Evolutionary conservation across 1,284 basidiomycete species (phyloP).

Genomic region (Leucoagaricus sp.): DNA sequence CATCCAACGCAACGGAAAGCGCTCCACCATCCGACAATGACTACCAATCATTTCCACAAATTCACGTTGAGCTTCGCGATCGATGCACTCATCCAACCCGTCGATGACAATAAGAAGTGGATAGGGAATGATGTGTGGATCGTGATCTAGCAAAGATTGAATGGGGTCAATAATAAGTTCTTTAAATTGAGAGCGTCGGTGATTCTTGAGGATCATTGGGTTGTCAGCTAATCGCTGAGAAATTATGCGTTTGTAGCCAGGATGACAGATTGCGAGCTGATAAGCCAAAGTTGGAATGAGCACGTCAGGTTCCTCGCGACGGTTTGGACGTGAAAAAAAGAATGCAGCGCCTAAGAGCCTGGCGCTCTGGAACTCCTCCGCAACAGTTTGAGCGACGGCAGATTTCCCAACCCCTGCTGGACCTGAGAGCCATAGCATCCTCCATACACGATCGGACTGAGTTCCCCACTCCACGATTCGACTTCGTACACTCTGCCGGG

Average conservation of each 20-base stretch:
- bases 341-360: background rate
- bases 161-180: constrained; percentile 3
- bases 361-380: background rate
- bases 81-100: background rate
- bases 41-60: background rate
- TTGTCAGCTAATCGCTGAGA: background rate
- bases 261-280: background rate
- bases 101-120: background rate
- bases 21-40: background rate
- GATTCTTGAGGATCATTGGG: background rate
- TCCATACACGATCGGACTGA: background rate
- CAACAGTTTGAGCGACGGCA: constrained; percentile 5
- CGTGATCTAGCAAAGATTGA: background rate
- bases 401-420: constrained; percentile 4
- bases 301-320: background rate
- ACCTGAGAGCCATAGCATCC: background rate
- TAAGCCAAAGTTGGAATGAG: constrained; percentile 2
- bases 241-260: background rate
- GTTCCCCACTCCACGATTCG: background rate
- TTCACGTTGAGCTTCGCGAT: background rate
- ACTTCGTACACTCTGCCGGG: background rate
- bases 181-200: background rate
- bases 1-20: background rate
- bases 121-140: too few species aligned
- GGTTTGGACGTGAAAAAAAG: constrained; percentile 3